Conservation (phyloP, 176 grass and related monocot species). For the Metroxylon sagu region DNA sequence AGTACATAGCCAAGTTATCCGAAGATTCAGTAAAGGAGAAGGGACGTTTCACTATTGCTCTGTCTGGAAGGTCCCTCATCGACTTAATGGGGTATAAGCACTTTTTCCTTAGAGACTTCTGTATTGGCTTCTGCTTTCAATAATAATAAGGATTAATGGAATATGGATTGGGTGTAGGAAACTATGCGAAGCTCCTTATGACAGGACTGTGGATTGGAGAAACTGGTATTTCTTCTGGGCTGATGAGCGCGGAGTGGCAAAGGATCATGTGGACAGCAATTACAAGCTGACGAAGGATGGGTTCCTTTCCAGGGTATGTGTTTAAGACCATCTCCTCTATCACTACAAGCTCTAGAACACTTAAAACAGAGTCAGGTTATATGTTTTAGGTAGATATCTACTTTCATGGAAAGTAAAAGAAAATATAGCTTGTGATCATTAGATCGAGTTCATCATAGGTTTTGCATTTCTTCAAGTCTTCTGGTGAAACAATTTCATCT, state of each 20-base stretch:
- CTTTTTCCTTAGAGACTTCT: neutral
- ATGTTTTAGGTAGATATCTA: too few relatives aligned
- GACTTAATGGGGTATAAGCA: neutral
- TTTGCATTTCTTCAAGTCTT: too few relatives aligned
- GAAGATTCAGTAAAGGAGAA: constrained; percentile 4
- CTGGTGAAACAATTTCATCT: too few relatives aligned
- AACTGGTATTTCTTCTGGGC: constrained; percentile 96
- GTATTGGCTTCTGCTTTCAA: neutral
- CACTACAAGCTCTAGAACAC: too few relatives aligned
- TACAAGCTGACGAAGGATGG: constrained; percentile 80
- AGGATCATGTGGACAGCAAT: constrained; percentile 90
- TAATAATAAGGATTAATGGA: too few relatives aligned
- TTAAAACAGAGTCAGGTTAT: too few relatives aligned
- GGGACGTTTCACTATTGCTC: neutral
- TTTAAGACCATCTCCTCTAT: neutral
- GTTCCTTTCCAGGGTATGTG: constrained; percentile 78
- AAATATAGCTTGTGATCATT: too few relatives aligned
- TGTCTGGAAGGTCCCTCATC: constrained; percentile 6
- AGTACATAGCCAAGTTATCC: neutral
- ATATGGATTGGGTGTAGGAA: constrained; percentile 31
- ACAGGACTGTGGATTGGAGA: constrained; percentile 90
- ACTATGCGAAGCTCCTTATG: constrained; percentile 92
- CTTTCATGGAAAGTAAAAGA: too few relatives aligned
- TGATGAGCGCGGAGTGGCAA: constrained; percentile 85
- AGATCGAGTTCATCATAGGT: too few relatives aligned